These are phyloP conservation scores for Cordia subcordata DNA, from an alignment of 257 asterid species.

Conservation along the genomic window DNA sequence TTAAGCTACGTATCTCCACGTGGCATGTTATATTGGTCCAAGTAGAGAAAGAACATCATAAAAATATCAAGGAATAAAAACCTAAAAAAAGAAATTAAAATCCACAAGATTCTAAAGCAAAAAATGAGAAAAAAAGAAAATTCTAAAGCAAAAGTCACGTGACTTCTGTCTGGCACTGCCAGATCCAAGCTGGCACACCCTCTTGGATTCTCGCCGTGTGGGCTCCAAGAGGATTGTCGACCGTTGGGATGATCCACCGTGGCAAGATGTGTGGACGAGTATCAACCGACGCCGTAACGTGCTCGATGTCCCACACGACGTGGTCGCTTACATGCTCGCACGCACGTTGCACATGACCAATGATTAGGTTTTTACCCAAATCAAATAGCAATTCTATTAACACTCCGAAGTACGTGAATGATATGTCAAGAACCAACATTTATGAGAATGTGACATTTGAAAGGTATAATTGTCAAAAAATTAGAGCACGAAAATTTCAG, in stretches of 20 bases:
- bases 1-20: no score
- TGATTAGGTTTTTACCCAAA: no score
- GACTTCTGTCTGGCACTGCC: constrained; percentile 27
- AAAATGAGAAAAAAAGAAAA: not conserved
- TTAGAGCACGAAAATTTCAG: no score
- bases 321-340: constrained; percentile 24
- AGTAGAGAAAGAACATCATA: no score
- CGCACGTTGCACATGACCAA: constrained; percentile 19
- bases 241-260: constrained; percentile 20
- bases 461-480: no score
- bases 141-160: constrained; percentile 35
- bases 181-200: constrained; percentile 40
- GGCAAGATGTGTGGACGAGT: constrained; percentile 13
- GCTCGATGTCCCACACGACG: constrained; percentile 32
- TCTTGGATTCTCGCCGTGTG: constrained; percentile 35
- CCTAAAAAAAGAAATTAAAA: constrained; percentile 6
- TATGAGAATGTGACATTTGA: no score
- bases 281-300: constrained; percentile 35
- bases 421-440: no score
- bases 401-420: no score
- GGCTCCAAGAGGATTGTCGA: constrained; percentile 22
- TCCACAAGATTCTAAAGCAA: constrained; percentile 3
- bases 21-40: no score
- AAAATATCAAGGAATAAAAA: no score
- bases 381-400: no score